Evolutionary conservation across 805 yeast species (phyloP), one percentile per base, ranked within the genome.

Genomic region (Blastobotrys attinorum): DNA sequence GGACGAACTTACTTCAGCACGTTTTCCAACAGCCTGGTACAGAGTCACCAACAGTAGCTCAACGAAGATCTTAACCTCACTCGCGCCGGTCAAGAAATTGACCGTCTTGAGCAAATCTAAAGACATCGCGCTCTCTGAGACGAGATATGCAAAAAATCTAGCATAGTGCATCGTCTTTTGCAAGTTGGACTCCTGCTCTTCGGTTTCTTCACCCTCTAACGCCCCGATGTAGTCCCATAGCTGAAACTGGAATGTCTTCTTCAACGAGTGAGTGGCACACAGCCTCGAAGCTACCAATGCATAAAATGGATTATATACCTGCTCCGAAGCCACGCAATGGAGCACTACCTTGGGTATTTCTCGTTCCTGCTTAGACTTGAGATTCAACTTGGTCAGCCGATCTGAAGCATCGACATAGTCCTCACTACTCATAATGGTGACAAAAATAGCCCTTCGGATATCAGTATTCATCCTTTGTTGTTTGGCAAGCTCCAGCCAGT

Each of bases 391-490:
- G 56, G 86, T 94, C 29, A 92, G 56, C 49, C 88, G 83, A 15
- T 83, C 76, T 52, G 79, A 79, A 0, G 96, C 94, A 62, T 92
- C 97, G 57, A 86, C 69, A 55, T 76, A 92, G 61, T 92, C 98
- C 51, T 81, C 82, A 3, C 96, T 92, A 2, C 97, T 88, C 96
- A 94, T 89, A 6, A 92, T 79, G 31, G 95, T 86, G 20, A 94
- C 79, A 57, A 92, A 92, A 15, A 92, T 82, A 1, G 97, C 97
- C 43, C 96, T 73, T 64, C 98, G 80, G 29, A 92, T 75, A 59
- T 89, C 97, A 0, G 97, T 90, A 62, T 94, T 92, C 94, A 92
- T 89, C 50, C 97, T 68, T 57, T 89, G 96, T 32, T 77, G 69
- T 51, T 74, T 75, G 3, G 98, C 97, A 31, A 92, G 67, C 48